phyloP scores from a whole-genome alignment of 768 basidiomycete genomes.

The Mycena belliarum region DNA sequence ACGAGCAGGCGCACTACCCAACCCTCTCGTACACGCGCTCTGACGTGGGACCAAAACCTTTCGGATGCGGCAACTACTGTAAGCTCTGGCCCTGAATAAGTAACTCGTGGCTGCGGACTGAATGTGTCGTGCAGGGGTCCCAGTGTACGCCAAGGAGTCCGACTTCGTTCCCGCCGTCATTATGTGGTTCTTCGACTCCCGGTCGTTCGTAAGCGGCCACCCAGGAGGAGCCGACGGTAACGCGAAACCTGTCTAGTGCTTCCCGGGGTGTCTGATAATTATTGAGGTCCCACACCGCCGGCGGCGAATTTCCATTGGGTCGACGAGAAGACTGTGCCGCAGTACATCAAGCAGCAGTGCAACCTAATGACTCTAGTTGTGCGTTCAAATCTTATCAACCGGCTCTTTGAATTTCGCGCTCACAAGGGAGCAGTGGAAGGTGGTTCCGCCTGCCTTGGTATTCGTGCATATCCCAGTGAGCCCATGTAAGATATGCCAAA shows the following conservation, averaged over 20 bases:
- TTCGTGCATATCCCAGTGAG: constrained; percentile 23
- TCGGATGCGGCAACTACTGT: constrained; percentile 22
- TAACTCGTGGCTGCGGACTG: neutral
- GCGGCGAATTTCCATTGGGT: constrained; percentile 22
- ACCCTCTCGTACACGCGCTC: constrained; percentile 21
- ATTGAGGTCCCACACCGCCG: constrained; percentile 9
- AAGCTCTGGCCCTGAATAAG: neutral
- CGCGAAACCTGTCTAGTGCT: neutral
- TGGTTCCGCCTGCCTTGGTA: constrained; percentile 19
- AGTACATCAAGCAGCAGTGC: constrained; percentile 19
- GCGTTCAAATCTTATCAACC: neutral
- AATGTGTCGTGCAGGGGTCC: constrained; percentile 16
- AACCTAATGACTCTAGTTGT: constrained; percentile 13
- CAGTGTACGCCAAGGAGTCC: constrained; percentile 13
- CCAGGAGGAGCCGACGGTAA: constrained; percentile 10
- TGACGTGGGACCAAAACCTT: constrained; percentile 22
- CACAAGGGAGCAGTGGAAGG: constrained; percentile 14
- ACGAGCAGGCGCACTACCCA: constrained; percentile 21
- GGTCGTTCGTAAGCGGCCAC: constrained; percentile 13
- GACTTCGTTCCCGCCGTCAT: constrained; percentile 15
- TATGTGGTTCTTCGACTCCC: constrained; percentile 26
- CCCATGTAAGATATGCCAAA: no score
- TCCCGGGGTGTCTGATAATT: neutral
- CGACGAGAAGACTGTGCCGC: constrained; percentile 20
- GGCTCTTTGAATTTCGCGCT: neutral